Evolutionary conservation across 345 rosid species (phyloP), one percentile per base, ranked within the genome.

Genomic region (Lepidium sativum): DNA sequence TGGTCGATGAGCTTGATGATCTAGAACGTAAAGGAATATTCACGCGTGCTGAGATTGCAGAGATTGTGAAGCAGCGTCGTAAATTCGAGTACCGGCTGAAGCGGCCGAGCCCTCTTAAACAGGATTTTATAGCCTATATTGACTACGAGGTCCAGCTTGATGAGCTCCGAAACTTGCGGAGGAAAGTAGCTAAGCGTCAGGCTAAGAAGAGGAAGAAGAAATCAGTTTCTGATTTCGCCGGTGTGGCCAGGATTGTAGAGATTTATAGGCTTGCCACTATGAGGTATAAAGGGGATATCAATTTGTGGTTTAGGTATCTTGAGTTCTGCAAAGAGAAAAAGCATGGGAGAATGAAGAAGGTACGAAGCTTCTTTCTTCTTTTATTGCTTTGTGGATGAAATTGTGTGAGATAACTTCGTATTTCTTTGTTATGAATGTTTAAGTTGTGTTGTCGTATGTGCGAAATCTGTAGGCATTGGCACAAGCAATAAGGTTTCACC

Each of bases 1-100:
- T 90, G 99, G 87, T 85, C 47, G 78, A 77, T 54, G 97, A 94
- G 84, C 87, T 94, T 53, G 96, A 89, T n/a, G 97, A 90, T 77
- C 74, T 92, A 20, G 94, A 89, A 65, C 76, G 79, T 39, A 82
- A 86, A 32, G 84, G 84, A 17, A 70, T 89, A 56, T 88, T 90
- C 78, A 81, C 91, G 5, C 82, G 85, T 43, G 75, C 65, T 0
- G 99, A 90, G 78, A 84, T 90, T 39, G 75, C 83, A 2, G 97
- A 88, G 78, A 91, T 94, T 15, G 95, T 88, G 2, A 94, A 86
- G 70, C 86, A 83, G 77, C 82, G 97, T 0, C 91, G 96, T 37
- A 91, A 91, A 80, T 88, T 86, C 75, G 97, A 94, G 84, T 94
- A 94, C 78, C 70, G 95, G 45, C 68, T 94, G 40, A 86, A 94